Evolutionary conservation across 2,329 filamentous ascomycete species (phyloP).

Genomic region (Colletotrichum gigasporum): DNA sequence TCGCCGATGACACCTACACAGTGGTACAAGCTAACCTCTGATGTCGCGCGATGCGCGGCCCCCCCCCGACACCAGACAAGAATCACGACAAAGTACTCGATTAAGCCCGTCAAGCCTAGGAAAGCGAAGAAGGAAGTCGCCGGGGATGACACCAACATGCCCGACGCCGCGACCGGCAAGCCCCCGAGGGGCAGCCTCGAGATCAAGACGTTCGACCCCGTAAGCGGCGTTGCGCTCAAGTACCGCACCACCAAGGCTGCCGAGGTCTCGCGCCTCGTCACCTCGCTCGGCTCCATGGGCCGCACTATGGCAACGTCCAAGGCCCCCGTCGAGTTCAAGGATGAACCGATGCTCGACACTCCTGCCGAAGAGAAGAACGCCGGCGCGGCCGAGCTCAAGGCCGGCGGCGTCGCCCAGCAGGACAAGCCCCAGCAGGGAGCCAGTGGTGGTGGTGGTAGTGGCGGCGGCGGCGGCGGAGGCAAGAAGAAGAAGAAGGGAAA

Average conservation of each 20-base stretch:
- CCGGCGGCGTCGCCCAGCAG: slow-evolving; percentile 37
- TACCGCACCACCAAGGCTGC: slow-evolving; percentile 92
- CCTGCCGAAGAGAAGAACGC: slow-evolving; percentile 43
- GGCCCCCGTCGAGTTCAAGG: slow-evolving; percentile 56
- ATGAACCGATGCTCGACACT: slow-evolving; percentile 54
- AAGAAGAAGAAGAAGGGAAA: slow-evolving; percentile 80
- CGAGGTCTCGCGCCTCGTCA: slow-evolving; percentile 86
- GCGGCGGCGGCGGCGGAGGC: slow-evolving; percentile 50
- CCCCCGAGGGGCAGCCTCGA: slow-evolving; percentile 75
- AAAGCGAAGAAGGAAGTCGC: slow-evolving; percentile 38
- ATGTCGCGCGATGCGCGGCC: slow-evolving; percentile 14
- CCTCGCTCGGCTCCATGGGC: slow-evolving; percentile 79
- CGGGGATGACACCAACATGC: slow-evolving; percentile 40
- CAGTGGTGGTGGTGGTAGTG: slow-evolving; percentile 55
- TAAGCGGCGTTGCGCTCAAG: slow-evolving; percentile 83
- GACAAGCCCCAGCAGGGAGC: slow-evolving; percentile 40
- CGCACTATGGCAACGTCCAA: slow-evolving; percentile 59
- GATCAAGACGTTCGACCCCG: slow-evolving; percentile 90
- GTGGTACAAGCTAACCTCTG: not conserved
- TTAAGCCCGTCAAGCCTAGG: slow-evolving; percentile 56
- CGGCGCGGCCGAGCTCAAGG: slow-evolving; percentile 40
- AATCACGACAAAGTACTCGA: slow-evolving; percentile 92
- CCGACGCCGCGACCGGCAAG: slow-evolving; percentile 44
- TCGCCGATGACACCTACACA: not conserved
- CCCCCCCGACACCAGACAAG: slow-evolving; percentile 68